Conservation (phyloP, 1,284 basidiomycete species). For the Fistulina hepatica region DNA sequence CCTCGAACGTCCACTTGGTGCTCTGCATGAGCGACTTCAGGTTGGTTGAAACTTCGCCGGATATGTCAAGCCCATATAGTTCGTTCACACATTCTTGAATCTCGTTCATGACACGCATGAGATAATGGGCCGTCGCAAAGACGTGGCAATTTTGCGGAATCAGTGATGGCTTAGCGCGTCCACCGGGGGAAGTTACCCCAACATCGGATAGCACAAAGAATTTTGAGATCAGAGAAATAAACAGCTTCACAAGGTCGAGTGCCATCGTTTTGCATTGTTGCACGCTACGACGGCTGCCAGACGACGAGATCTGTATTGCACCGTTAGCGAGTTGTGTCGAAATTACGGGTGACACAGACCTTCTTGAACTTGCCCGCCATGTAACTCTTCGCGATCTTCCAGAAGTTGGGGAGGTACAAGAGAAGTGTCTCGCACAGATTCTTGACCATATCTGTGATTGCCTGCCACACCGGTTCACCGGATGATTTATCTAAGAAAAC, state of each 20-base stretch:
- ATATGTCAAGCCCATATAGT: constrained; percentile 71
- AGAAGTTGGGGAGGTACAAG: constrained; percentile 79
- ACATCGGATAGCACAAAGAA: constrained; percentile 85
- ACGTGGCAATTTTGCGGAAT: constrained; percentile 74
- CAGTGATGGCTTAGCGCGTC: constrained; percentile 20
- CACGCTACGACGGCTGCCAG: constrained; percentile 55
- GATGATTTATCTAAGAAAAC: constrained; percentile 39
- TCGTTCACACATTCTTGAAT: constrained; percentile 83
- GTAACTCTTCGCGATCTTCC: constrained; percentile 85
- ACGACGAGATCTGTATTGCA: constrained; percentile 20
- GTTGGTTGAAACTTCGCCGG: constrained; percentile 56
- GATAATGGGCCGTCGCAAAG: constrained; percentile 73
- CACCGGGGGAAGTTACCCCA: constrained; percentile 35
- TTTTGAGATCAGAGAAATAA: constrained; percentile 77
- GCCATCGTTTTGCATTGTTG: constrained; percentile 87
- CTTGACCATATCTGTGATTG: constrained; percentile 64
- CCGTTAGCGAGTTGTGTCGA: constrained; percentile 2
- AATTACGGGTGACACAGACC: constrained; percentile 30
- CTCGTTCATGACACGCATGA: constrained; percentile 73
- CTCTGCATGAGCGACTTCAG: constrained; percentile 73
- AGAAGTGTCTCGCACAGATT: constrained; percentile 60
- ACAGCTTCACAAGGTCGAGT: constrained; percentile 80
- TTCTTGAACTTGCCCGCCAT: constrained; percentile 87
- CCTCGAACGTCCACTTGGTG: constrained; percentile 81
- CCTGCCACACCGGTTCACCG: constrained; percentile 74